phyloP scores from a whole-genome alignment of 2,329 filamentous ascomycete genomes.

The Orbilia javanica region DNA sequence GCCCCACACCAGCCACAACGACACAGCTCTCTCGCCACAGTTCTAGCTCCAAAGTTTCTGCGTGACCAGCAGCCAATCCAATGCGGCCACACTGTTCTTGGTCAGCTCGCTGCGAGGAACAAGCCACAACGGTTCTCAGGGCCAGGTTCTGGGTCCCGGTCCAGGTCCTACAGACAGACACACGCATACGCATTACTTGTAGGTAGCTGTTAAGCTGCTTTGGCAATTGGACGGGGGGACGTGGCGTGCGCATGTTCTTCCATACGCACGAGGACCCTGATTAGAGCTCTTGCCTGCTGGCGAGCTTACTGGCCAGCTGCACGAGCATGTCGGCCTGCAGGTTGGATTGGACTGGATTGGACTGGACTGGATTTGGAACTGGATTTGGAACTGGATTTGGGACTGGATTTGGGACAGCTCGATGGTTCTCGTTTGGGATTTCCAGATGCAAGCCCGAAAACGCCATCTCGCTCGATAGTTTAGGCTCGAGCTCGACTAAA shows the following conservation, averaged over 20 bases:
- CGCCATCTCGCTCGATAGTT: slow-evolving; percentile 23
- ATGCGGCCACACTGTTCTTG: slow-evolving; percentile 42
- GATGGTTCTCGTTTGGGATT: neutral
- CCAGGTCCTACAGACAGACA: neutral
- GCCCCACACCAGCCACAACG: slow-evolving; percentile 34
- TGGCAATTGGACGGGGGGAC: neutral
- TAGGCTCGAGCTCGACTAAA: neutral
- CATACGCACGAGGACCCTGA: too few species aligned
- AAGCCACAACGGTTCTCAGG: slow-evolving; percentile 3
- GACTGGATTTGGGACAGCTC: too few species aligned
- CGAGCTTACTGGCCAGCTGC: neutral
- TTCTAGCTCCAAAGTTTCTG: neutral
- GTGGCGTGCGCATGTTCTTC: neutral
- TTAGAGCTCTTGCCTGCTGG: too few species aligned
- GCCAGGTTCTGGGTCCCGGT: neutral
- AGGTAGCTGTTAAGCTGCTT: neutral
- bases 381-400: too few species aligned
- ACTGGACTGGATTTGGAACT: too few species aligned
- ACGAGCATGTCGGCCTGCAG: neutral
- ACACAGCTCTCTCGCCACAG: slow-evolving; percentile 33
- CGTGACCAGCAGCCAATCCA: slow-evolving; percentile 27
- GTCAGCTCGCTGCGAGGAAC: slow-evolving; percentile 6
- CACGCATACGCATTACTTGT: too few species aligned
- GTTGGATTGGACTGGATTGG: too few species aligned
- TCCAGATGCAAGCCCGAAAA: slow-evolving; percentile 21